Evolutionary conservation across 2,329 filamentous ascomycete genomes (phyloP), one percentile per base, ranked within the genome.

Genomic region (Penicillium sumatraense): DNA sequence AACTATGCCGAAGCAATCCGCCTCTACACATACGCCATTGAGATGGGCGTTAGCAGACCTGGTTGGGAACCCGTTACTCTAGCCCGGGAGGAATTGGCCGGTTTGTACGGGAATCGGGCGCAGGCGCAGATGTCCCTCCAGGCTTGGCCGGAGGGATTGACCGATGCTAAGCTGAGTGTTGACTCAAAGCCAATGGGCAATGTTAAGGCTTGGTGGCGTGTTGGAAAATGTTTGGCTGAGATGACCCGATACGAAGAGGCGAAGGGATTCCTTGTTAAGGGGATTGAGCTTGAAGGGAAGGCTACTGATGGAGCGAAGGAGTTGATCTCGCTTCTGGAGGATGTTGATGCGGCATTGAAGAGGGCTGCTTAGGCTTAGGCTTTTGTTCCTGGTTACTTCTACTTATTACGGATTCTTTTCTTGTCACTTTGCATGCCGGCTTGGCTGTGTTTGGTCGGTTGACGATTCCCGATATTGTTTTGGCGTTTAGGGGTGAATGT

Each of bases 201-300:
- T 74, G 87, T 90, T 1, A 98, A 98, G 85, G 93, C 88, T 0
- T 98, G 93, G 91, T 97, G 91, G 88, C 82, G 95, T 58, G 82
- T 90, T 58, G 95, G 90, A 9, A 87, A 86, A 78, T 96, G 91
- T 71, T 75, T 98, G 70, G 77, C 89, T 62, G 95, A 99, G 85
- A 98, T 98, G 95, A 89, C 89, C 1, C 77, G 93, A 57, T 77
- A 90, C 68, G 86, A 90, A 52, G 93, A 98, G 84, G 92, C 93
- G 1, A 81, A 81, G 66, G 86, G 88, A 60, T 96, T 92, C 86
- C 83, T 96, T 36, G 83, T 82, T 62, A 83, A 85, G 69, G 92
- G 86, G 0, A 74, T 96, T 54, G 93, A 96, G 79, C 87, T 93
- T 72, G 92, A 96, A 78, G 89, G 89, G 11, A 86, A 70, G 44